phyloP scores from a whole-genome alignment of 1,284 basidiomycete genomes.

The Leccinum griseonigrum region DNA sequence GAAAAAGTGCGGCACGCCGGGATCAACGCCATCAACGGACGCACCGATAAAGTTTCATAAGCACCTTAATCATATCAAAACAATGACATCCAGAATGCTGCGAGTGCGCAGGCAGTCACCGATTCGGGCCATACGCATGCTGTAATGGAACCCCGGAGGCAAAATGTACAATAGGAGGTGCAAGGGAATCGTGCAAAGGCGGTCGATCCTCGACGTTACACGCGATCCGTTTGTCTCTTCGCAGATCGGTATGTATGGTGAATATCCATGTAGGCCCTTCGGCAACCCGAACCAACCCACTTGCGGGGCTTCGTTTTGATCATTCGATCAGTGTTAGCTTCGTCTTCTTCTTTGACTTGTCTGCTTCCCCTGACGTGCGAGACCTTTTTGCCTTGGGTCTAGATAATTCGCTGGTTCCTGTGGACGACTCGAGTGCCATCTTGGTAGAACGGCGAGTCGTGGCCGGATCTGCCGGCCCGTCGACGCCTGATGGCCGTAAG shows the following conservation, averaged over 20 bases:
- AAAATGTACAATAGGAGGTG: conserved; percentile 11
- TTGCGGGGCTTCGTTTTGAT: conserved; percentile 11
- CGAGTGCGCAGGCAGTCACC: conserved; percentile 11
- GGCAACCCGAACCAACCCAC: conserved; percentile 22
- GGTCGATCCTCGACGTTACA: conserved; percentile 24
- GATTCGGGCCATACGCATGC: conserved; percentile 14
- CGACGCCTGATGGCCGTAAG: conserved; percentile 23
- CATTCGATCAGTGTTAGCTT: conserved; percentile 27
- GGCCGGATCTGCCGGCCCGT: conserved; percentile 13
- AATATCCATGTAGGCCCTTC: conserved; percentile 16
- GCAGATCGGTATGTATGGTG: conserved; percentile 18
- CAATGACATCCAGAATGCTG: conserved; percentile 22
- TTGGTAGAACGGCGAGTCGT: conserved; percentile 10
- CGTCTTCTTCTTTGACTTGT: conserved; percentile 28
- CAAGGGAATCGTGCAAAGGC: conserved; percentile 4
- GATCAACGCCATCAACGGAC: conserved; percentile 31
- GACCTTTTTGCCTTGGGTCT: conserved; percentile 19
- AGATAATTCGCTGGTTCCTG: conserved; percentile 7
- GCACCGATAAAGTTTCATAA: conserved; percentile 32
- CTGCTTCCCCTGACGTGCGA: conserved; percentile 16
- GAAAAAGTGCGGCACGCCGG: conserved; percentile 20
- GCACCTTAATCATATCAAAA: conserved; percentile 20
- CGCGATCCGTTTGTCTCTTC: conserved; percentile 15
- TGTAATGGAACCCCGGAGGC: conserved; percentile 27
- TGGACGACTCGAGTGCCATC: conserved; percentile 6